phyloP scores from a whole-genome alignment of 1,284 basidiomycete genomes.

The Puccinia polysora region DNA sequence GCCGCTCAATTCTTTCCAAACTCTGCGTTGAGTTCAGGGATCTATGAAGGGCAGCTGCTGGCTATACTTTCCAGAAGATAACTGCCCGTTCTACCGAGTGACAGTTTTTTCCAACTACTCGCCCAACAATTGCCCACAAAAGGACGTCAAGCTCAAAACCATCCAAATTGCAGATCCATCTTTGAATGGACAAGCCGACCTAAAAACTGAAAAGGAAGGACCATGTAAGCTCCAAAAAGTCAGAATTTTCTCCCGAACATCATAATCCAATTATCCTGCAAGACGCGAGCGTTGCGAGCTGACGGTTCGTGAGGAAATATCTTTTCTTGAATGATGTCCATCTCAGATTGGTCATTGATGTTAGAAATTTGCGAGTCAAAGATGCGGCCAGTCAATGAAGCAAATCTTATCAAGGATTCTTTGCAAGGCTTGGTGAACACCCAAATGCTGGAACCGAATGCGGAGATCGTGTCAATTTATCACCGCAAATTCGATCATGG shows the following conservation, averaged over 20 bases:
- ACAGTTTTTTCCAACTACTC: constrained; percentile 61
- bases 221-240: constrained; percentile 57
- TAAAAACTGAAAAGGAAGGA: constrained; percentile 53
- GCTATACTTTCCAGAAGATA: constrained; percentile 55
- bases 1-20: too few species aligned
- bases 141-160: constrained; percentile 55
- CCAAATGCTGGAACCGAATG: constrained; percentile 55
- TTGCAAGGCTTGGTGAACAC: constrained; percentile 58
- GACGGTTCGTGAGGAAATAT: too few species aligned
- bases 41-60: constrained; percentile 55
- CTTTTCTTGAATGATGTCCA: not conserved
- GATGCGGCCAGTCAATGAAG: constrained; percentile 57
- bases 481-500: constrained; percentile 56
- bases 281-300: too few species aligned
- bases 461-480: constrained; percentile 59
- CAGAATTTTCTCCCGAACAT: constrained; percentile 39
- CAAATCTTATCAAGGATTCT: constrained; percentile 56
- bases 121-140: constrained; percentile 57
- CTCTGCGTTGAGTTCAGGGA: not conserved
- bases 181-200: constrained; percentile 53
- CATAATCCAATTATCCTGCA: too few species aligned
- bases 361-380: constrained; percentile 58
- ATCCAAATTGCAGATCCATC: constrained; percentile 57
- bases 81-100: constrained; percentile 59
- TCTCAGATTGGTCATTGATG: constrained; percentile 54